phyloP scores from a whole-genome alignment of 1,139 yeast species.

The Pichia sp. region DNA sequence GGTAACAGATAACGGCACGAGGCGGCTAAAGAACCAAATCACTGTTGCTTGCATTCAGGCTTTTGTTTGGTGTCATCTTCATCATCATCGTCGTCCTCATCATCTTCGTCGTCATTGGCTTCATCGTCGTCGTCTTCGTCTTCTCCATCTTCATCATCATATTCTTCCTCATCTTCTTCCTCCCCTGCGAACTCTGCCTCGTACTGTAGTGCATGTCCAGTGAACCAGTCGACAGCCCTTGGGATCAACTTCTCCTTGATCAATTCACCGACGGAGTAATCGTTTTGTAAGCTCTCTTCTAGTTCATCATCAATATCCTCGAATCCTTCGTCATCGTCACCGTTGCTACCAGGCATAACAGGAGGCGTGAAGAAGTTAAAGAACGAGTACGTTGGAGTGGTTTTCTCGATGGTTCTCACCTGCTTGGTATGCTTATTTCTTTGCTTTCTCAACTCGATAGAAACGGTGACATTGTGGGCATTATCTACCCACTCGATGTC shows the following conservation, averaged over 20 bases:
- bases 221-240: constrained; percentile 96
- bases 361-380: constrained; percentile 97
- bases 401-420: constrained; percentile 91
- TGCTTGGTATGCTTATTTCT: constrained; percentile 97
- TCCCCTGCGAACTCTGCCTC: constrained; percentile 48
- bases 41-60: constrained; percentile 22
- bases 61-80: constrained; percentile 10
- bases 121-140: constrained; percentile 47
- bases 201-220: constrained; percentile 85
- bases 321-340: constrained; percentile 44
- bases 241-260: constrained; percentile 94
- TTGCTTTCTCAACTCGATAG: constrained; percentile 92
- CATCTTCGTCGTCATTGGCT: constrained; percentile 34
- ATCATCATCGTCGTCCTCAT: constrained; percentile 23
- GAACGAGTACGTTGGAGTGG: constrained; percentile 89
- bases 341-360: constrained; percentile 54
- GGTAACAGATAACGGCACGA: not conserved
- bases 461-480: constrained; percentile 78
- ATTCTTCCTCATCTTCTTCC: constrained; percentile 43
- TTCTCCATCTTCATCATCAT: constrained; percentile 18
- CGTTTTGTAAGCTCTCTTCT: constrained; percentile 83
- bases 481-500: constrained; percentile 80
- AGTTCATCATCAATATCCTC: constrained; percentile 70
- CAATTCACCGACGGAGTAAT: constrained; percentile 94
- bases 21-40: not conserved